Evolutionary conservation across 164 flowering plant genomes (phyloP).

Genomic region (Cinnamomum micranthum): DNA sequence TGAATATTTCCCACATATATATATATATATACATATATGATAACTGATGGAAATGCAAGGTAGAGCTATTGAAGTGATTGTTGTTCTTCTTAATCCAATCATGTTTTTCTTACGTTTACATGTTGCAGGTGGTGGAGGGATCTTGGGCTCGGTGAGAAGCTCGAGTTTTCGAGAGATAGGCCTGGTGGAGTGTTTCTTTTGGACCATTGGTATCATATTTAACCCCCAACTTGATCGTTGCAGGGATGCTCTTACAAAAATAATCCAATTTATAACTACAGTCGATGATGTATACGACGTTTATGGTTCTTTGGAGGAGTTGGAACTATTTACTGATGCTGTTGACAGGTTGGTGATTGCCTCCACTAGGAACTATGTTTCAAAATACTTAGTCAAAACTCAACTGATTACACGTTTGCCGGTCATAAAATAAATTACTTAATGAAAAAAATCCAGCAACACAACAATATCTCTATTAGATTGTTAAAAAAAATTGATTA

Average conservation of each 20-base stretch:
- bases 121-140: constrained; percentile 1
- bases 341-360: constrained; percentile 23
- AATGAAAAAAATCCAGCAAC: background rate
- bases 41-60: no score
- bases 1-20: no score
- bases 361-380: background rate
- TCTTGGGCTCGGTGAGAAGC: background rate
- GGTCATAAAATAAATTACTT: background rate
- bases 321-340: constrained; percentile 35
- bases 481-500: no score
- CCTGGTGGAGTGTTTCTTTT: constrained; percentile 39
- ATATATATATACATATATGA: no score
- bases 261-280: constrained; percentile 19
- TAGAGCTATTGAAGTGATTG: no score
- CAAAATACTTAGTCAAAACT: no score
- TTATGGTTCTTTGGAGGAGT: constrained; percentile 39
- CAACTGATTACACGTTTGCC: no score
- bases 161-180: constrained; percentile 26
- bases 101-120: no score
- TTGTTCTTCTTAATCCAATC: no score
- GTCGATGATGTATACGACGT: constrained; percentile 44
- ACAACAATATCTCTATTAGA: no score
- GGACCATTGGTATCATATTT: constrained; percentile 27
- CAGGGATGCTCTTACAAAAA: constrained; percentile 34
- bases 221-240: constrained; percentile 22